Base-by-base conservation (phyloP, 306 rosid genomes). In the Begonia fuchsioides region DNA sequence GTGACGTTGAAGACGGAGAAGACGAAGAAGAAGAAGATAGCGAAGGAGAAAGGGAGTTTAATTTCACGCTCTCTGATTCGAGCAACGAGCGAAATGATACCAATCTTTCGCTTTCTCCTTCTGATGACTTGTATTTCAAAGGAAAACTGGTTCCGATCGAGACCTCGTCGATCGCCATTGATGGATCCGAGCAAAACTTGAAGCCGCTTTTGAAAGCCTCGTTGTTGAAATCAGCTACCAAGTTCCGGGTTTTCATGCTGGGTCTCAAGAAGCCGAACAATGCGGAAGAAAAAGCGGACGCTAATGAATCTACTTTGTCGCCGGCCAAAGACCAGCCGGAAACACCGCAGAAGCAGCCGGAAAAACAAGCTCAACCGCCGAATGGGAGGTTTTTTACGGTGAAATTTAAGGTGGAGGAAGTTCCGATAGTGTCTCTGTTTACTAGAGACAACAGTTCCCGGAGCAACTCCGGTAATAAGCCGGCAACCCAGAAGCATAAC, bases 361-460 rank as follows among this genome's bases (percentile, higher is more conserved):
- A 45, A 3, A 19, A 50, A n/a, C 56, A 45, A 13, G 50, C 47
- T 1, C 53, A 40, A 10, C 68, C 53, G 44, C 51, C 49, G 39
- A 65, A 60, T 50, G 72, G 65, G 12, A 88, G 78, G 58, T 65
- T 71, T 26, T 78, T 79, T 17, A 76, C 94, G 0, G 84, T 90
- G 47, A 92, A 92, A 41, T 68, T 92, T 20, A 92, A 82, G 62
- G 87, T 85, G 0, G 95, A 85, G 51, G 94, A 85, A 13, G 98
- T 79, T 13, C 95, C 94, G 11, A 81, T 90, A 17, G 63, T 79
- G 56, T 85, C 98, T 44, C 60, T 85, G 46, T 90, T 90, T 64
- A 72, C 87, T 3, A 70, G 94, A 71, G 94, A 87, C 54, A 77
- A 72, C 62, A 74, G 87, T 50, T 85, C 98, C 8, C 73, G 62